Base-by-base conservation (phyloP, 805 yeast species). In the Dipodascus albidus region DNA sequence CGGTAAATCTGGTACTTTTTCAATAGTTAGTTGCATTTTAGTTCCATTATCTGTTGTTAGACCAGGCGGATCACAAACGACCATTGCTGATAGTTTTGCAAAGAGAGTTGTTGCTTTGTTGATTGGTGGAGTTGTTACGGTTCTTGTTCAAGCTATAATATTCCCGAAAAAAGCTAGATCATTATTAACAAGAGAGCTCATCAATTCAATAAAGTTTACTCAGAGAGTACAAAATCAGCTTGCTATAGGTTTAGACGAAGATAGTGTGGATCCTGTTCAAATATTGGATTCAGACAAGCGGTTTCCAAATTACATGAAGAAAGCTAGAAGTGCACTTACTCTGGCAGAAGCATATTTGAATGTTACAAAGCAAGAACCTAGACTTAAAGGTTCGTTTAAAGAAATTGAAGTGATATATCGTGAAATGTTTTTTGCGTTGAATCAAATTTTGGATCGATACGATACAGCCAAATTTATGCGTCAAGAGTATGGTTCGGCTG, bases 71-170 rank as follows among this genome's bases (percentile, higher is more conserved):
- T 56, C 59, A 1, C 67, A 70, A 3, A 74, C 77, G 3, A 66
- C 74, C 0, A 76, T 77, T 51, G 54, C 68, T 22, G 63, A 62
- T 6, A 75, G 72, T 58, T 77, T 74, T 60, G 79, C 74, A 1
- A 77, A 76, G 55, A 65, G 81, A 58, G 74, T 78, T 59, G 54
- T 77, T 3, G 77, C 81, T 0, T 74, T 76, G 63, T 69, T 76
- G 2, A 71, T 76, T 57, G 81, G 81, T 52, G 79, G 80, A 22
- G 70, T 68, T 2, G 69, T 73, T 4, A 79, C 80, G 0, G 53
- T 76, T 49, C 42, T 74, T 6, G 76, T 76, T 14, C 81, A 77
- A 54, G 58, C 74, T 4, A 52, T 67, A 0, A 58, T 77, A 47
- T 77, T 75, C 56, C 81, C 81, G 0, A 68, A 71, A 4, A 74